A percentile compares a stretch with the other conserved stretches of the same genome.
Conservation (phyloP, 2,329 filamentous ascomycete species). For the Phyllosticta citrichinensis region DNA sequence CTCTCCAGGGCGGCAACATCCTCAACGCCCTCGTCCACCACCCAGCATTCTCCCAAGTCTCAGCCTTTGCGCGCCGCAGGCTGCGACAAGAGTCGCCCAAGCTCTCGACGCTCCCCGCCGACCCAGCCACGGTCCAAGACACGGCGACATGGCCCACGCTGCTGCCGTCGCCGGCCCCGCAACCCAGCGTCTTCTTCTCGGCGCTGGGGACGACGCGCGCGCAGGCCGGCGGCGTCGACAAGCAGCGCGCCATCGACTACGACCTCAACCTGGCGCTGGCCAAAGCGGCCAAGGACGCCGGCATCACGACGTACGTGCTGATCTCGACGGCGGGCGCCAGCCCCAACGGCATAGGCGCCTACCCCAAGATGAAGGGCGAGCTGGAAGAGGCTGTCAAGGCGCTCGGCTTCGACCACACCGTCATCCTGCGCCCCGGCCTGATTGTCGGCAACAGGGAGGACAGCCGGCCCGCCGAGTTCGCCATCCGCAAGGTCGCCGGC, state of each 20-base stretch:
- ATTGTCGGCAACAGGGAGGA: constrained; percentile 63
- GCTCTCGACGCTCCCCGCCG: constrained; percentile 54
- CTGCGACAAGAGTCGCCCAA: constrained; percentile 47
- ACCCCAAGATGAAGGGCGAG: constrained; percentile 70
- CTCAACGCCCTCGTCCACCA: constrained; percentile 51
- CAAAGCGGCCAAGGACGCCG: constrained; percentile 60
- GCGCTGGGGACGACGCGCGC: constrained; percentile 71
- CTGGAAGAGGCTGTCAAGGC: constrained; percentile 68
- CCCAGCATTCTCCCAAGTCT: constrained; percentile 42
- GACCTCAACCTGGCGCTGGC: constrained; percentile 77
- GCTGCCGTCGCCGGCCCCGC: constrained; percentile 47
- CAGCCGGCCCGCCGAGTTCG: constrained; percentile 47
- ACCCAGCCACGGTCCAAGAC: constrained; percentile 31
- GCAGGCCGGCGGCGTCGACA: constrained; percentile 62
- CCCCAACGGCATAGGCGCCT: constrained; percentile 45
- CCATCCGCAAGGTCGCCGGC: constrained; percentile 46
- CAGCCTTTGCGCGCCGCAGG: constrained; percentile 57
- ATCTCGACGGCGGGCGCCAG: constrained; percentile 50
- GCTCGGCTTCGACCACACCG: constrained; percentile 64
- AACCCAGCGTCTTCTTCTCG: constrained; percentile 60
- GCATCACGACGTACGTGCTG: constrained; percentile 66
- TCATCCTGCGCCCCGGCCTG: constrained; percentile 65
- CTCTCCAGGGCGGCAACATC: constrained; percentile 58
- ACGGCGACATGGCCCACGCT: constrained; percentile 53
- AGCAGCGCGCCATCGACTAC: constrained; percentile 81